Conservation (phyloP, 805 yeast species). For the Wickerhamomyces sydowiorum region DNA sequence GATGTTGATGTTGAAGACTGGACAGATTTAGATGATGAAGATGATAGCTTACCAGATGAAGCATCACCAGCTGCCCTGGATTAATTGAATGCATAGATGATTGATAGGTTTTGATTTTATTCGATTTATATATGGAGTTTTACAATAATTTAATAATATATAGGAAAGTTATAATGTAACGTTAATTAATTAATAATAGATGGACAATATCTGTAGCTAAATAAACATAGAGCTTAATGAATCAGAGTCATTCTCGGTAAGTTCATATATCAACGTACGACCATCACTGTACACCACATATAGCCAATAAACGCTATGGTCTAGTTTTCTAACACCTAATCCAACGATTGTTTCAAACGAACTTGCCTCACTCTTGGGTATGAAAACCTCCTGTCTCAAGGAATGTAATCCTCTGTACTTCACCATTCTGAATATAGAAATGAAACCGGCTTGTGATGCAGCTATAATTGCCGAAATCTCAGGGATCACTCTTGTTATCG, state of each 20-base stretch:
- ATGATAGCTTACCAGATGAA: slow-evolving; percentile 19
- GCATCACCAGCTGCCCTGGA: neutral
- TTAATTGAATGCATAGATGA: neutral
- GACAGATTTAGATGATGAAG: slow-evolving; percentile 59
- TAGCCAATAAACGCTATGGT: slow-evolving; percentile 1
- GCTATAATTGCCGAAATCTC: slow-evolving; percentile 34
- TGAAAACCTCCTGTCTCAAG: slow-evolving; percentile 36
- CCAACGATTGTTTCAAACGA: slow-evolving; percentile 7
- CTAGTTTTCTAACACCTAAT: slow-evolving; percentile 10
- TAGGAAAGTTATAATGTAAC: neutral
- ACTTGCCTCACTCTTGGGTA: slow-evolving; percentile 22
- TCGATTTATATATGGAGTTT: no score
- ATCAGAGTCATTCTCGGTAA: neutral
- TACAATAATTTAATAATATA: neutral
- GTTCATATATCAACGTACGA: neutral
- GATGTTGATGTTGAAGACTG: slow-evolving; percentile 52
- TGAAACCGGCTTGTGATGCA: slow-evolving; percentile 39
- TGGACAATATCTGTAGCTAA: neutral
- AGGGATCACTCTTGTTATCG: slow-evolving; percentile 29
- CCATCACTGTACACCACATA: neutral
- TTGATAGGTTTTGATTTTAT: no score
- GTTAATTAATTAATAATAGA: neutral
- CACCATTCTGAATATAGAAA: slow-evolving; percentile 36
- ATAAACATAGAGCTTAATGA: no score
- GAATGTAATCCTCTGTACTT: slow-evolving; percentile 34